A percentile compares a stretch with the other conserved stretches of the same genome.
Evolutionary conservation across 208 protist genomes (phyloP).

Genomic region (Wallacemonas collosoma): DNA sequence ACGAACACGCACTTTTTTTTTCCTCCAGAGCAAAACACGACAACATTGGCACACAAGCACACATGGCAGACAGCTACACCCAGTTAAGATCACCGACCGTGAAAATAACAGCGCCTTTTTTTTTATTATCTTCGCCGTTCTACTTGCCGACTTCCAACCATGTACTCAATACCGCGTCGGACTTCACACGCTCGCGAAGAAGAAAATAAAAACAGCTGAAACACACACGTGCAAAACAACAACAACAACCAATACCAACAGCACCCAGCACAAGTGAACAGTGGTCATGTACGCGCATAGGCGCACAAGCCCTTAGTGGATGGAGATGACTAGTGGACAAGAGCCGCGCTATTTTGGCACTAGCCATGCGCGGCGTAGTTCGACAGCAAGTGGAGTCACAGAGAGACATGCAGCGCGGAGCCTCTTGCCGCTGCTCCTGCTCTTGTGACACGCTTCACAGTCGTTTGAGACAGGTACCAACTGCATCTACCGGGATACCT

Average conservation of each 20-base stretch:
- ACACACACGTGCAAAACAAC: background rate
- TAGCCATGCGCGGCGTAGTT: too few species aligned
- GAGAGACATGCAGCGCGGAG: too few species aligned
- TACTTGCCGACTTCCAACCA: background rate
- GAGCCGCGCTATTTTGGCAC: too few species aligned
- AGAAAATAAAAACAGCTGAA: background rate
- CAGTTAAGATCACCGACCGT: background rate
- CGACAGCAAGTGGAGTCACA: too few species aligned
- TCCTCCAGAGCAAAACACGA: background rate
- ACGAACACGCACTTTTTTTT: background rate
- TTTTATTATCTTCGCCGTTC: background rate
- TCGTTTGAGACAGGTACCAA: background rate
- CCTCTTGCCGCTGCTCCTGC: background rate
- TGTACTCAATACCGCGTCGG: background rate
- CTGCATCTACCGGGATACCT: background rate
- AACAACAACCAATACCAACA: background rate
- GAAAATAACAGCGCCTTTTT: background rate
- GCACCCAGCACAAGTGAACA: background rate
- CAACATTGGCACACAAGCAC: background rate
- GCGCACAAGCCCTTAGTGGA: background rate
- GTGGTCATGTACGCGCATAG: background rate
- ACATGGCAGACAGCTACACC: background rate
- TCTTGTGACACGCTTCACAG: background rate
- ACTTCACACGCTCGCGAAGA: background rate
- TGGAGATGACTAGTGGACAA: too few species aligned